Percentiles rank a stretch among this genome's conserved stretches.
Evolutionary conservation across 75 land plant genomes (phyloP).

Genomic region (Pseudotsuga menziesii): DNA sequence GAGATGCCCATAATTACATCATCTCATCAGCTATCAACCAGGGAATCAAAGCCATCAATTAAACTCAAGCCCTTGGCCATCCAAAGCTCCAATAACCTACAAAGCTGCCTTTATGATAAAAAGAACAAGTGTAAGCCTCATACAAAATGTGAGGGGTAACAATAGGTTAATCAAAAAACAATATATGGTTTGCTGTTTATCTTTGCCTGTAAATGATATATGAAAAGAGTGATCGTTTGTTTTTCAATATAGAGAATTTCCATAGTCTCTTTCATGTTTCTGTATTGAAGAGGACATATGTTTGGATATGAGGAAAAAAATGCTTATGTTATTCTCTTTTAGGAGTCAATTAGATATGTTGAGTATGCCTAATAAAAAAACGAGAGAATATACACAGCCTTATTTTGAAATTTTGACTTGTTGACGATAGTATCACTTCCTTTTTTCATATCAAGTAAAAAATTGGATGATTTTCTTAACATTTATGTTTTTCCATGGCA

Average conservation of each 20-base stretch:
- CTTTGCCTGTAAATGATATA: too few species aligned
- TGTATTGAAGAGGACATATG: not conserved
- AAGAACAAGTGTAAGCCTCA: too few species aligned
- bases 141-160: too few species aligned
- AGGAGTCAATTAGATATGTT: not conserved
- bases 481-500: slow-evolving; percentile 15
- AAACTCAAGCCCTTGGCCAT: too few species aligned
- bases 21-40: too few species aligned
- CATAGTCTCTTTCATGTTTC: not conserved
- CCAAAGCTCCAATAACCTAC: too few species aligned
- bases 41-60: too few species aligned
- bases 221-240: not conserved
- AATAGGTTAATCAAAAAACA: too few species aligned
- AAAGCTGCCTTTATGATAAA: too few species aligned
- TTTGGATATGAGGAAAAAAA: not conserved
- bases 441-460: not conserved
- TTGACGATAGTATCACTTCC: not conserved
- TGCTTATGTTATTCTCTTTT: not conserved
- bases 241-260: not conserved
- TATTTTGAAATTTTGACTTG: not conserved
- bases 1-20: too few species aligned
- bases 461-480: not conserved
- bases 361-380: not conserved
- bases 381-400: not conserved
- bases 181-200: too few species aligned